Base-by-base conservation (phyloP, 768 basidiomycete genomes). In the Basidioascus undulatus region DNA sequence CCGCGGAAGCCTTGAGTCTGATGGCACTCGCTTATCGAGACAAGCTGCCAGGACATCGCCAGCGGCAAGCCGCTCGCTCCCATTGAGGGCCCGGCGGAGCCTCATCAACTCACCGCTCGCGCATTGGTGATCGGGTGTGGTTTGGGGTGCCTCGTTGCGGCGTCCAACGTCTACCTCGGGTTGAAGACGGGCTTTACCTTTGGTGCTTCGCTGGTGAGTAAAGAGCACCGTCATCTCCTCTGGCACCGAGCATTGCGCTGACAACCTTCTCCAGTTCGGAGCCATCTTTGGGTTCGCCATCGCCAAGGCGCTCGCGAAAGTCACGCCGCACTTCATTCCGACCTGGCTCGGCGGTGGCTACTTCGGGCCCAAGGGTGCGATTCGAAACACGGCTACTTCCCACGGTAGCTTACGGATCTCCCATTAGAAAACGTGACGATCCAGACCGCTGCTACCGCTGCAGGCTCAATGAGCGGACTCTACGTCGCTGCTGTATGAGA, bases 181-280 rank as follows among this genome's bases (percentile, higher is more conserved):
- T 55, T 74, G 43, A 74, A 75, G 58, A 73, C 72, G 1, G 72
- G 72, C 19, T 72, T 71, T 53, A 71, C 69, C 3, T 72, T 74
- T 52, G 72, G 71, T 24, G 66, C 70, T 24, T 68, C 69, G 42
- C 57, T 71, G n/a, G n/a, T n/a, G n/a, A n/a, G n/a, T n/a, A n/a
- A n/a, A n/a, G n/a, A n/a, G n/a, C n/a, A n/a, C n/a, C n/a, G n/a
- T n/a, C n/a, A n/a, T n/a, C n/a, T n/a, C n/a, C n/a, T n/a, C n/a
- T n/a, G n/a, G n/a, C n/a, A n/a, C n/a, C n/a, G n/a, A n/a, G n/a
- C n/a, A n/a, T n/a, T n/a, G n/a, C n/a, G n/a, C n/a, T n/a, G n/a
- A n/a, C n/a, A n/a, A 34, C 25, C 23, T 47, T 21, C 36, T 43
- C n/a, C 12, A 39, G 11, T 42, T 4, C 27, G 18, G 45, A 62